A percentile compares a stretch with the other conserved stretches of the same genome.
phyloP scores from a whole-genome alignment of 306 rosid species.

The Mucuna pruriens region DNA sequence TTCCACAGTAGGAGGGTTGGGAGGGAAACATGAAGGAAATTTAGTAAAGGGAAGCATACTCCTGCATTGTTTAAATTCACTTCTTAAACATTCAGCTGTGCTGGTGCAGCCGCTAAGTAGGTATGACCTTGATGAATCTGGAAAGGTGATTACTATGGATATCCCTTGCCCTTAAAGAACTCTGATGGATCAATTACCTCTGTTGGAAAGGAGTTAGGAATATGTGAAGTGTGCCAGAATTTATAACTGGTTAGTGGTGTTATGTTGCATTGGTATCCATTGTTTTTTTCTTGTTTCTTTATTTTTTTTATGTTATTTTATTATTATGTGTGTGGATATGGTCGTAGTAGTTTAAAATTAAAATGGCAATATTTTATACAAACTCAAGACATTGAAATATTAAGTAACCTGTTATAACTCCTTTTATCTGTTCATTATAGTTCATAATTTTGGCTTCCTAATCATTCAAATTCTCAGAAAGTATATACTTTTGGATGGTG shows the following conservation, averaged over 20 bases:
- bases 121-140: slow-evolving; percentile 80
- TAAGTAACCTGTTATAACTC: slow-evolving; percentile 9
- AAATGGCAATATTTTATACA: slow-evolving; percentile 10
- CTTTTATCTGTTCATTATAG: slow-evolving; percentile 11
- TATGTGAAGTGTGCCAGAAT: slow-evolving; percentile 43
- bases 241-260: slow-evolving; percentile 9
- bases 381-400: slow-evolving; percentile 12
- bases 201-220: slow-evolving; percentile 70
- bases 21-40: slow-evolving; percentile 88
- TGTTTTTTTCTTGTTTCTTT: background rate
- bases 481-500: slow-evolving; percentile 28
- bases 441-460: slow-evolving; percentile 16
- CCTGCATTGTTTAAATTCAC: slow-evolving; percentile 87
- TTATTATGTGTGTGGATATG: background rate
- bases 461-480: slow-evolving; percentile 12
- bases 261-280: background rate
- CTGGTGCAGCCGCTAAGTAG: slow-evolving; percentile 91
- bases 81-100: slow-evolving; percentile 88
- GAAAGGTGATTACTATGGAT: slow-evolving; percentile 75
- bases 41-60: slow-evolving; percentile 85
- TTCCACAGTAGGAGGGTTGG: slow-evolving; percentile 87
- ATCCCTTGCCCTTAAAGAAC: slow-evolving; percentile 89
- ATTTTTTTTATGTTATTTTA: no score
- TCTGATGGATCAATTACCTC: slow-evolving; percentile 75
- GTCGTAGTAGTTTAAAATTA: background rate